Base-by-base conservation (phyloP, 1,284 basidiomycete species). In the Boletus semigastroideus region DNA sequence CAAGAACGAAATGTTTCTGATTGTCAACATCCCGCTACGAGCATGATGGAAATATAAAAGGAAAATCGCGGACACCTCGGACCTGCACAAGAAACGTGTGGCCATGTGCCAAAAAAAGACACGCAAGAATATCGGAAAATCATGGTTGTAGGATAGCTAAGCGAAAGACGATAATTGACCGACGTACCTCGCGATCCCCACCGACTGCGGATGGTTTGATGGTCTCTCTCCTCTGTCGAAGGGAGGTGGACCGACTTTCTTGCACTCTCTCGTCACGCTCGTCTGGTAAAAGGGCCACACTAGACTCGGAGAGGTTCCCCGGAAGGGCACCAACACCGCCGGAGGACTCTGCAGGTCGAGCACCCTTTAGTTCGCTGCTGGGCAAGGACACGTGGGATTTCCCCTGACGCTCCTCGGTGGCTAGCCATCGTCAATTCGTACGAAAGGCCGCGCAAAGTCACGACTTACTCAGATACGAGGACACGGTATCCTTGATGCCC, bases 201-300 rank as follows among this genome's bases (percentile, higher is more conserved):
- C 41, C 30, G 27, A 11, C 41, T 19, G 36, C 10, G 12, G 19
- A 17, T 2, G 42, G 49, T 30, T 52, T 64, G 16, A 67, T 46
- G 2, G 65, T 66, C 31, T 52, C 59, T 39, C 64, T 55, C 31
- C 51, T 64, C 43, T 52, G 53, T 19, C 51, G 47, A 39, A 48
- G 54, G 12, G 44, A 41, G 31, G 40, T 22, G 2, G 51, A 13
- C 5, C 7, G 48, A 12, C n/a, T 31, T 27, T 46, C 51, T 22
- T 49, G 48, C 5, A 8, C 31, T 2, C 40, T 52, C 28, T 59
- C 55, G 52, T 51, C 28, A n/a, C 68, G 67, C 10, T 67, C 69
- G 3, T 71, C 69, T 6, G 69, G 65, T 14, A 67, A 52, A 20
- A 70, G 53, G 17, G 67, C 65, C 4, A 67, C 66, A 3, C 63